Conservation (phyloP, 176 grass and related monocot genomes). For the Melocanna baccifera region DNA sequence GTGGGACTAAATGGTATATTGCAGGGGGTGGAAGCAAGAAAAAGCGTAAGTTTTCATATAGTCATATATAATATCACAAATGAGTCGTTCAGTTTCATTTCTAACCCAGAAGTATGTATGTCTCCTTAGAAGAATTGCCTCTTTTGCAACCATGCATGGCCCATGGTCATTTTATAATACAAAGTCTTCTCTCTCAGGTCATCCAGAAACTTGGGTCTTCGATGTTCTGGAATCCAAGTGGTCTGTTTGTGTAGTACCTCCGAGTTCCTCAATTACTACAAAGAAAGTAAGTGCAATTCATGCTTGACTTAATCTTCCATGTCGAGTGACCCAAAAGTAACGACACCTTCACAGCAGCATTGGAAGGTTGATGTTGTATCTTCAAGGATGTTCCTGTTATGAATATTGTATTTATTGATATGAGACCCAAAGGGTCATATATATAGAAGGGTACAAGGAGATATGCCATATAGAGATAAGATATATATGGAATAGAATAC, state of each 20-base stretch:
- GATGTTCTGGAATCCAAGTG: constrained; percentile 85
- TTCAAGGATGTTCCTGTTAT: background rate
- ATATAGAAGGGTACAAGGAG: no score
- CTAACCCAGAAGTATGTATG: background rate
- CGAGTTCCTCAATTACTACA: constrained; percentile 78
- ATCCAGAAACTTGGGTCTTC: constrained; percentile 80
- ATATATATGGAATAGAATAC: no score
- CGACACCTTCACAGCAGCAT: background rate
- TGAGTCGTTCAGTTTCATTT: constrained; percentile 7
- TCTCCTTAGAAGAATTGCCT: background rate
- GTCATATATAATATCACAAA: constrained; percentile 5
- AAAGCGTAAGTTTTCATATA: constrained; percentile 57
- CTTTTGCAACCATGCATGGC: background rate
- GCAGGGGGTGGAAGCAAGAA: constrained; percentile 96
- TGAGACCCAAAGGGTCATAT: no score
- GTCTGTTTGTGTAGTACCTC: constrained; percentile 74
- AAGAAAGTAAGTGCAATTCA: constrained; percentile 65
- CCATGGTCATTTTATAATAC: background rate
- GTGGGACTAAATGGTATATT: constrained; percentile 98
- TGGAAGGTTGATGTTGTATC: background rate
- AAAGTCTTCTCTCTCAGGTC: constrained; percentile 46
- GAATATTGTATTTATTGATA: no score
- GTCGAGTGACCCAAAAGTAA: background rate
- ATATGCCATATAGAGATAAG: no score
- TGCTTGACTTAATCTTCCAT: background rate